Percentiles rank a stretch among this genome's conserved stretches.
phyloP scores from a whole-genome alignment of 2,329 filamentous ascomycete genomes.

The Neonectria neomacrospora region DNA sequence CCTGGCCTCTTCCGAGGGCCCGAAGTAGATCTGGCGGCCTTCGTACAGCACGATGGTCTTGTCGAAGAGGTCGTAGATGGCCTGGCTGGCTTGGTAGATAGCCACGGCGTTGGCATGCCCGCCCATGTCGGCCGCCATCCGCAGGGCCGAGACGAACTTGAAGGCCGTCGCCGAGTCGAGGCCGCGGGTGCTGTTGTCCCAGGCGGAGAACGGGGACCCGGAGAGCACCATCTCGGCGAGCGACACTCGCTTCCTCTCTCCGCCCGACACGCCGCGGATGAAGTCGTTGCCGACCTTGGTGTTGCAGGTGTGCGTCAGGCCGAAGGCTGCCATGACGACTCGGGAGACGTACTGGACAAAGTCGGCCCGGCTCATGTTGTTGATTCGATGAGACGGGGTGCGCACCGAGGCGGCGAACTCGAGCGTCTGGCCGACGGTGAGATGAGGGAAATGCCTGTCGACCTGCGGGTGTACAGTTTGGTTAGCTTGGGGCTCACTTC shows the following conservation, averaged over 20 bases:
- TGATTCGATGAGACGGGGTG: slow-evolving; percentile 72
- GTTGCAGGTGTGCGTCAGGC: slow-evolving; percentile 75
- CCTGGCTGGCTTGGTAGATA: slow-evolving; percentile 77
- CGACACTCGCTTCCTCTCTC: slow-evolving; percentile 81
- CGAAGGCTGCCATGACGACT: slow-evolving; percentile 77
- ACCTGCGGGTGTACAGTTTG: slow-evolving; percentile 52
- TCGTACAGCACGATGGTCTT: slow-evolving; percentile 81
- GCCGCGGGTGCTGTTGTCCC: slow-evolving; percentile 80
- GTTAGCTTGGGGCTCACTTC: not conserved
- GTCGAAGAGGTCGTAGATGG: slow-evolving; percentile 79
- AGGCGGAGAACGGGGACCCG: slow-evolving; percentile 64
- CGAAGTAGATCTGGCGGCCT: slow-evolving; percentile 82
- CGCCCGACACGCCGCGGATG: slow-evolving; percentile 76
- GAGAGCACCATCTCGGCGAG: slow-evolving; percentile 82
- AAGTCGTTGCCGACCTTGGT: slow-evolving; percentile 82
- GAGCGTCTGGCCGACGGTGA: slow-evolving; percentile 79
- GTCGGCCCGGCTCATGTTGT: slow-evolving; percentile 69
- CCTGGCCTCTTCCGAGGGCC: slow-evolving; percentile 68
- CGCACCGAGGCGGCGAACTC: slow-evolving; percentile 77
- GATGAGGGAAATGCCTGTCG: slow-evolving; percentile 80
- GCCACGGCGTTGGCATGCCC: slow-evolving; percentile 72
- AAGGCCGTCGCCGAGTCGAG: slow-evolving; percentile 79
- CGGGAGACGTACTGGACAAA: slow-evolving; percentile 71
- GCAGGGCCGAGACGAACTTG: slow-evolving; percentile 76
- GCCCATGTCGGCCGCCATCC: slow-evolving; percentile 72